Conservation (phyloP, 768 basidiomycete species). For the Suillus americanus region DNA sequence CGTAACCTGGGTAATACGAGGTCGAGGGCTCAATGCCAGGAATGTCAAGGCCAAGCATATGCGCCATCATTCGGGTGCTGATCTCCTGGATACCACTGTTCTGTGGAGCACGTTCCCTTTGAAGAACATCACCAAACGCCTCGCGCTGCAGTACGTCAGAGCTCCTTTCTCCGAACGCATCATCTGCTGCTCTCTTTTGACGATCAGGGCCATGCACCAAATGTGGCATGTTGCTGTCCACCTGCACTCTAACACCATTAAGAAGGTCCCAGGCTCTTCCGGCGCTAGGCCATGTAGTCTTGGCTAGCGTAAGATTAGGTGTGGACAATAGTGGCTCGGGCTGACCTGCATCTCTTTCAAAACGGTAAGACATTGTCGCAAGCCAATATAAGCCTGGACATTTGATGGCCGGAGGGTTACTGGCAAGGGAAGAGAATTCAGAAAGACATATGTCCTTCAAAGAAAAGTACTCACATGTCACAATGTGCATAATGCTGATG, state of each 20-base stretch:
- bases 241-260: conserved; percentile 62
- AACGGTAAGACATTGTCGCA: conserved; percentile 62
- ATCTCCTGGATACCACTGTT: conserved; percentile 57
- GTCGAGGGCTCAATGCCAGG: conserved; percentile 57
- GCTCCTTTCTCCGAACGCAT: conserved; percentile 61
- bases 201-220: conserved; percentile 42
- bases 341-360: conserved; percentile 69
- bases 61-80: conserved; percentile 66
- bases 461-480: conserved; percentile 52
- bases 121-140: conserved; percentile 29
- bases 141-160: conserved; percentile 46
- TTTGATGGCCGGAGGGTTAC: conserved; percentile 73
- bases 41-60: conserved; percentile 68
- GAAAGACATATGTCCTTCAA: conserved; percentile 3
- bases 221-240: conserved; percentile 38
- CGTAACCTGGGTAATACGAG: conserved; percentile 53
- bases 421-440: conserved; percentile 29
- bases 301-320: conserved; percentile 11
- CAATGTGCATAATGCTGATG: conserved; percentile 74
- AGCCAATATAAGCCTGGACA: conserved; percentile 64
- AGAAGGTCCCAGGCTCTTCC: conserved; percentile 64
- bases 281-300: conserved; percentile 75
- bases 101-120: conserved; percentile 24
- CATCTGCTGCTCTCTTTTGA: conserved; percentile 58
- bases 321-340: conserved; percentile 6